Evolutionary conservation across 495 filamentous ascomycete genomes (phyloP), one percentile per base, ranked within the genome.

Genomic region (Penicillium taxi): DNA sequence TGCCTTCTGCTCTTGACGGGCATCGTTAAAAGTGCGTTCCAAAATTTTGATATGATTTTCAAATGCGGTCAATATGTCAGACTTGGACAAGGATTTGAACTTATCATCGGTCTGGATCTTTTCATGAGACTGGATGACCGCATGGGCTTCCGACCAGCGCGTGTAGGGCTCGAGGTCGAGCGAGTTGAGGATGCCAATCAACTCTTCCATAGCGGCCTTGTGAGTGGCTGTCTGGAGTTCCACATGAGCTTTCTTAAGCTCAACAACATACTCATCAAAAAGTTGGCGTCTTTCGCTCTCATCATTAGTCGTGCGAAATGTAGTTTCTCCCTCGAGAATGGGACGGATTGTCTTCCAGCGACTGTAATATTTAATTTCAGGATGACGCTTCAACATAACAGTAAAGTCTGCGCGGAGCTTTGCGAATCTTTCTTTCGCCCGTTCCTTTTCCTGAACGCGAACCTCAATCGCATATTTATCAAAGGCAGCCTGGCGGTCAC

Each of bases 281-380:
- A 98, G 73, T 58, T 87, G 84, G 27, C 84, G 84, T 39, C 91
- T 80, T 62, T 96, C 91, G 44, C 73, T 74, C 46, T 98, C 91
- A 53, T 91, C 74, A 50, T 82, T 82, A 23, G 89, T 86, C 21
- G 88, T 86, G 41, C 86, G 80, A 67, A 96, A 98, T 39, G 90
- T 93, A 16, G 86, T 88, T 69, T 98, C 91, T 32, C 82, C 84
- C 61, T 96, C 85, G 52, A 98, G 91, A 33, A 94, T 94, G 12
- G 87, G 88, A 26, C 85, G 81, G 39, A 89, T 89, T 20, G 84
- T 96, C 72, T 86, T 96, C 93, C 93, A 98, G 37, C 89, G 83
- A 41, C 89, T 96, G 63, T 94, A 96, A 48, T 94, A 80, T 63
- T 90, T 93, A 57, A 99, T 96, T 66, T 96, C 91, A 50, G 89